Conservation (phyloP, 2,329 filamentous ascomycete species). For the Fusarium incarnatum region DNA sequence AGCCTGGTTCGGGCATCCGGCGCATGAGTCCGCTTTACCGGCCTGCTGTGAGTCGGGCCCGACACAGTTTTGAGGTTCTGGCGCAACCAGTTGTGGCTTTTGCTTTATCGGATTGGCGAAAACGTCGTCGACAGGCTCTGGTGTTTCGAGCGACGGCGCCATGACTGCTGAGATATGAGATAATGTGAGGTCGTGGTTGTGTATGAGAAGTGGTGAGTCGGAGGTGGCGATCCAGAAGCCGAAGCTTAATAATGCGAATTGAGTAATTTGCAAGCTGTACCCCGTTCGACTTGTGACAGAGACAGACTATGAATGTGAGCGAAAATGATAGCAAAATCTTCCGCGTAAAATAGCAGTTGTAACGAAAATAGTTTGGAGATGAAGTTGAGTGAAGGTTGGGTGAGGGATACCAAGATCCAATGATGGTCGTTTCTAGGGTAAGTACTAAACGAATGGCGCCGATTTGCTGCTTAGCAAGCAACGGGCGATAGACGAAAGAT, state of each 20-base stretch:
- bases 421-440: slow-evolving; percentile 34
- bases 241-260: slow-evolving; percentile 41
- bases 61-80: slow-evolving; percentile 96
- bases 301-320: neutral
- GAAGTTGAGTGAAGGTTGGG: neutral
- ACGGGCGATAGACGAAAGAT: neutral
- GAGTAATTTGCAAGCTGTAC: neutral
- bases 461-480: slow-evolving; percentile 42
- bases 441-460: slow-evolving; percentile 32
- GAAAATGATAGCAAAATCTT: neutral
- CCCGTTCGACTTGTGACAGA: neutral
- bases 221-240: slow-evolving; percentile 34
- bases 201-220: neutral
- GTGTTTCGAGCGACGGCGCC: slow-evolving; percentile 84
- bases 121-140: slow-evolving; percentile 74
- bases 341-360: too few species aligned
- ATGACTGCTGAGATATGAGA: slow-evolving; percentile 59
- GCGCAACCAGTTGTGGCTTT: slow-evolving; percentile 87
- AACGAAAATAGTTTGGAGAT: neutral
- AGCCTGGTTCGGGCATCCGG: slow-evolving; percentile 92
- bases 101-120: slow-evolving; percentile 80
- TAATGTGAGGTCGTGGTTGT: neutral
- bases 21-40: slow-evolving; percentile 83
- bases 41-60: slow-evolving; percentile 83
- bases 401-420: neutral